Conservation (phyloP, 2,329 filamentous ascomycete species). For the Fusarium duplospermum region DNA sequence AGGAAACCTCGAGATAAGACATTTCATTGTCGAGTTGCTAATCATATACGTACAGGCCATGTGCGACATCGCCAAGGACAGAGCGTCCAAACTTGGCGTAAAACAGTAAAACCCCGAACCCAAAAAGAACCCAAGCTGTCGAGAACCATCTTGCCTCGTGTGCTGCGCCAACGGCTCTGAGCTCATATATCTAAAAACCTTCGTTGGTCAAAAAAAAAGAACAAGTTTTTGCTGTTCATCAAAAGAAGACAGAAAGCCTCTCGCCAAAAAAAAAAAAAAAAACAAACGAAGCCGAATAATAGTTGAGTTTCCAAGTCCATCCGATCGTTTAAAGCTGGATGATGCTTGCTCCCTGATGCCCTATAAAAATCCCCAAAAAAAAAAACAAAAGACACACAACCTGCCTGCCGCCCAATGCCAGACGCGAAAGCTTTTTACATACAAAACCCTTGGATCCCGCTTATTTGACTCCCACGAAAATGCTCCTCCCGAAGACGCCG, state of each 20-base stretch:
- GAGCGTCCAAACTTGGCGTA: conserved; percentile 60
- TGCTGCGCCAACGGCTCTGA: conserved; percentile 2
- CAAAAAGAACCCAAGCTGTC: neutral
- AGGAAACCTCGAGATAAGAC: neutral
- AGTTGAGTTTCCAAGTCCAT: neutral
- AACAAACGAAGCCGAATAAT: neutral
- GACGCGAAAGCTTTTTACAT: conserved; percentile 28
- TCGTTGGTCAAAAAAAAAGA: neutral
- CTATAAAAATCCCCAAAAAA: conserved; percentile 9
- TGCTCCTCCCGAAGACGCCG: neutral
- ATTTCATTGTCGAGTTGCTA: neutral
- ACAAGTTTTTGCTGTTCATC: neutral
- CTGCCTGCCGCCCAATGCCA: conserved; percentile 15
- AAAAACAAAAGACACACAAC: conserved; percentile 1
- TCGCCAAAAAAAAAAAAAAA: neutral
- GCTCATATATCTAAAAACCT: conserved; percentile 14
- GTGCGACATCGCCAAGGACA: conserved; percentile 89
- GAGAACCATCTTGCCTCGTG: conserved; percentile 1
- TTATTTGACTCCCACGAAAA: conserved; percentile 5
- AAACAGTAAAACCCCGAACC: neutral
- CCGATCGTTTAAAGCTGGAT: conserved; percentile 2
- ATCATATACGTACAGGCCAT: conserved; percentile 70
- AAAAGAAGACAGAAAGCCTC: neutral
- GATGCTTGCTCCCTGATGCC: conserved; percentile 11
- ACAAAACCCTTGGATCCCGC: neutral